Base-by-base conservation (phyloP, 73 alveolate genomes). In the Halteria grandinella region DNA sequence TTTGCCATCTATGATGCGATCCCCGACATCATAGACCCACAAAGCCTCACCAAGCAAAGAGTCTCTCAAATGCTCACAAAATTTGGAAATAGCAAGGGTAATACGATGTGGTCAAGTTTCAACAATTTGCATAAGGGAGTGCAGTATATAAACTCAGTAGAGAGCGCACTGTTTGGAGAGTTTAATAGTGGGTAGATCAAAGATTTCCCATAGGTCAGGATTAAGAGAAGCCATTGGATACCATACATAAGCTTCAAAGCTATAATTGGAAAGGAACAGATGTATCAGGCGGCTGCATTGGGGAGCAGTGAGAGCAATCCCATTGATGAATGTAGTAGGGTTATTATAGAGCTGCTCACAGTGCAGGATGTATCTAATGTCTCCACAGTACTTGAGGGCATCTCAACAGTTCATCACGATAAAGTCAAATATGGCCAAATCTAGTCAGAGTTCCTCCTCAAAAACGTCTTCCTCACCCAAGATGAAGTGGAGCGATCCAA, bases 1-100 rank as follows among this genome's bases (percentile, higher is more conserved):
- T 73, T 73, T 55, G 85, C 69, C n/a, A 29, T 27, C 2, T 73
- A 73, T 54, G 85, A 73, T 73, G 74, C 76, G 14, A 41, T 73
- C 1, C 85, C 85, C 10, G 64, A 63, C 4, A 31, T 66, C 12
- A 66, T 66, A 25, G 80, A 66, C 23, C 80, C 80, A 5, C 43
- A 63, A 6, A 66, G 55, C 32, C 47, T 66, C 24, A 66, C 80
- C 7, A 44, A 66, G 23, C 25, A 66, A 31, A 47, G 47, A 17
- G 45, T 66, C 32, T 2, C 25, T 32, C 15, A 4, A 17, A 54
- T 66, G 7, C 63, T 66, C 15, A 53, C 43, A 15, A 66, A 66
- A 18, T 45, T 45, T 25, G 25, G 66, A 29, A 41, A 28, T n/a
- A 41, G 51, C 24, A 45, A 66, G n/a, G 80, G 69, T 0, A 66